phyloP scores from a whole-genome alignment of 1,139 yeast genomes.

The Candida sojae region DNA sequence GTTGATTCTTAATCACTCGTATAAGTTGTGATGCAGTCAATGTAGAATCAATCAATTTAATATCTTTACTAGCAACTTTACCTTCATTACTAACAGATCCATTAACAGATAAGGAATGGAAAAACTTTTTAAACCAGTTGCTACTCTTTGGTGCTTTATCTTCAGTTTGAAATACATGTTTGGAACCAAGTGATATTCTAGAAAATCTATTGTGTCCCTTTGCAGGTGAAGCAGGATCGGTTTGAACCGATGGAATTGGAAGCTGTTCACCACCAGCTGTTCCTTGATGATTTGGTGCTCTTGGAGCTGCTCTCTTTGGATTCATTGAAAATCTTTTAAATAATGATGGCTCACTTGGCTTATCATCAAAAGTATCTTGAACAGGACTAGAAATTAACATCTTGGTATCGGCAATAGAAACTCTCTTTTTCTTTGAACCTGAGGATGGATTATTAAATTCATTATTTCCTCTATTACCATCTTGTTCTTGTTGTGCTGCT shows the following conservation, averaged over 20 bases:
- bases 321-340: constrained; percentile 36
- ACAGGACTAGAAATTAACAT: constrained; percentile 12
- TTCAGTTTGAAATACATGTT: constrained; percentile 5
- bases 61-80: constrained; percentile 19
- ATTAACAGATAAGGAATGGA: constrained; percentile 22
- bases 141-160: constrained; percentile 14
- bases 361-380: constrained; percentile 49
- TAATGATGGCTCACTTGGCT: constrained; percentile 16
- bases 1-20: constrained; percentile 38
- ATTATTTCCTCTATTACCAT: not conserved
- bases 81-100: constrained; percentile 6
- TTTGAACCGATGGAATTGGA: constrained; percentile 1
- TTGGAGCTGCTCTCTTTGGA: constrained; percentile 51
- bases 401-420: constrained; percentile 9
- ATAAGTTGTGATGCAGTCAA: constrained; percentile 32
- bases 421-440: constrained; percentile 2
- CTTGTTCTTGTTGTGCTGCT: not conserved
- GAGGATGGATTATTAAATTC: not conserved
- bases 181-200: constrained; percentile 21
- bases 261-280: not conserved
- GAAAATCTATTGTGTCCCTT: constrained; percentile 27
- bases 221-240: constrained; percentile 4
- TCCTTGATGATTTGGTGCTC: constrained; percentile 26
- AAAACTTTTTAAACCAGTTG: constrained; percentile 44
- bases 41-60: constrained; percentile 36